Evolutionary conservation across 257 asterid genomes (phyloP), one percentile per base, ranked within the genome.

Genomic region (Penstemon eatonii): DNA sequence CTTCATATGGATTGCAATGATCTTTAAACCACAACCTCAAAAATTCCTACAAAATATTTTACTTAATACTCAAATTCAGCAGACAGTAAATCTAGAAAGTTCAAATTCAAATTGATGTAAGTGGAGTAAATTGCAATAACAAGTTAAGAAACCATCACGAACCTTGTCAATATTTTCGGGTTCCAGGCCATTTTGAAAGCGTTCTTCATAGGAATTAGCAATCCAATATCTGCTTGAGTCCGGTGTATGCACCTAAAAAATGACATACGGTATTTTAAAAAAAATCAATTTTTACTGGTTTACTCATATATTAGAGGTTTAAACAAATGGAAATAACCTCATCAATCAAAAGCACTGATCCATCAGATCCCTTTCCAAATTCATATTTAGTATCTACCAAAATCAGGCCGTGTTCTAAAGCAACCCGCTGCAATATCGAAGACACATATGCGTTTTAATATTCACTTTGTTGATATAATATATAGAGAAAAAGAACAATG

Each of bases 81-180:
- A 60, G 12, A 68, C 43, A 33, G 68, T 45, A 46, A 52, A 65
- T 25, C 51, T 25, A 41, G 41, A 15, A 8, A 51, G 19, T 71
- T 6, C 66, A 10, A 44, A 62, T 6, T 33, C 37, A 43, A 40
- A 49, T 38, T 5, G 8, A 13, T 7, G 13, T 8, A 44, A 43
- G 50, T 13, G 49, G 43, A 67, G 9, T 25, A 13, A 18, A 9
- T 19, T 41, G 40, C 45, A n/a, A 41, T 6, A 39, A 6, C 54
- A 33, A 41, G 33, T 15, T 40, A 44, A 62, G 60, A 49, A 39
- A 73, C 55, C 38, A 50, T 18, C 51, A 70, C 47, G 41, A 73
- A 93, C 99, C 99, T 94, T 94, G 80, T 94, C 99, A 8, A 94
- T 86, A 69, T 94, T 94, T 74, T 94, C 99, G 46, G 96, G 97